These are phyloP conservation scores for Ampelomyces quisqualis DNA, from an alignment of 2,329 filamentous ascomycete genomes.

Conservation along the genomic window DNA sequence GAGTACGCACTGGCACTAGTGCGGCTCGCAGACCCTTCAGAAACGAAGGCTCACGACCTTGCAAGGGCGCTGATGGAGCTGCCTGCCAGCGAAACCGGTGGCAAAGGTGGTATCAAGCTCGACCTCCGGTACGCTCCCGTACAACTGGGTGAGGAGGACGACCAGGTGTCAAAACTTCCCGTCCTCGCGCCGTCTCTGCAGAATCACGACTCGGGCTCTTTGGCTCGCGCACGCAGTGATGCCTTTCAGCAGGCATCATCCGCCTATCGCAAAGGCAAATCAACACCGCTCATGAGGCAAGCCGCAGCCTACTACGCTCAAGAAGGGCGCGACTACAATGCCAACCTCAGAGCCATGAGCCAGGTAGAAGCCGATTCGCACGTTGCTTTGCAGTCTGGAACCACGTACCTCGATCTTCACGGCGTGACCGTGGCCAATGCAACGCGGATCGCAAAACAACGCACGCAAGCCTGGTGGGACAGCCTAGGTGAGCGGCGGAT, in stretches of 20 bases:
- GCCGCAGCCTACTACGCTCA: conserved; percentile 76
- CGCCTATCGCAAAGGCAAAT: conserved; percentile 63
- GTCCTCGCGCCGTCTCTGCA: conserved; percentile 31
- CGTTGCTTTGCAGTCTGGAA: conserved; percentile 70
- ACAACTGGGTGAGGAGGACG: conserved; percentile 36
- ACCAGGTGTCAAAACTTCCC: conserved; percentile 30
- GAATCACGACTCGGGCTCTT: conserved; percentile 44
- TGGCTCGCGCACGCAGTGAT: conserved; percentile 50
- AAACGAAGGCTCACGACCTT: conserved; percentile 60
- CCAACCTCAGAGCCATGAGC: conserved; percentile 58
- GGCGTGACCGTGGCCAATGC: conserved; percentile 80
- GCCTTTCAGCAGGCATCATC: conserved; percentile 60
- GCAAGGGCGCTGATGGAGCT: conserved; percentile 55
- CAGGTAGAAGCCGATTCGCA: conserved; percentile 69
- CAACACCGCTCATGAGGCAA: conserved; percentile 71
- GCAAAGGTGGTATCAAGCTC: conserved; percentile 49
- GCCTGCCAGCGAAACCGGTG: conserved; percentile 27
- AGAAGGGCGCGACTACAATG: conserved; percentile 64
- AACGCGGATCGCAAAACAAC: conserved; percentile 70
- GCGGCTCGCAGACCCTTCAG: conserved; percentile 58
- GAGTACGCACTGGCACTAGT: conserved; percentile 56
- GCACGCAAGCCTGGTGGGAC: conserved; percentile 75
- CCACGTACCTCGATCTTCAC: conserved; percentile 72
- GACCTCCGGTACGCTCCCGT: conserved; percentile 51
- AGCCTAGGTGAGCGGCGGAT: conserved; percentile 65